These are phyloP conservation scores for Hyaloscypha finlandica DNA, from an alignment of 495 filamentous ascomycete genomes.

Conservation along the genomic window DNA sequence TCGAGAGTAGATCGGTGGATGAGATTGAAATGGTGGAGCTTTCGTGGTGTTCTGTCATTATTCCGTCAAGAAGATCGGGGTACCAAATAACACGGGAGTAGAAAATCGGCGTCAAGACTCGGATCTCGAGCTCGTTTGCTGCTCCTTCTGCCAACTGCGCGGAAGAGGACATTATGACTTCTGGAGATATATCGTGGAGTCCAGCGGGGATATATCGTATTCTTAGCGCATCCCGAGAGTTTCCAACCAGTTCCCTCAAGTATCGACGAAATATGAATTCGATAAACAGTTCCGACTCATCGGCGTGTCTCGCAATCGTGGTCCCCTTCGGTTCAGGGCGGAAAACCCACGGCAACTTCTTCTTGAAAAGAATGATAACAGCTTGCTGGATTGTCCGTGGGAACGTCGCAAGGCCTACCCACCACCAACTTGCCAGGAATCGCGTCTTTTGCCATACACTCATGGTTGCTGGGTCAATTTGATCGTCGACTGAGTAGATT, in stretches of 20 bases:
- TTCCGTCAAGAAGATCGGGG: constrained; percentile 49
- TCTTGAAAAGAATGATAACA: constrained; percentile 49
- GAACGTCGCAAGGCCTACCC: constrained; percentile 63
- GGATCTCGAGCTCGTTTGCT: constrained; percentile 45
- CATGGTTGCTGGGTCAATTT: constrained; percentile 51
- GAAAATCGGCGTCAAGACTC: constrained; percentile 58
- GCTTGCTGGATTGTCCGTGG: constrained; percentile 63
- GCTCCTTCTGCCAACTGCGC: constrained; percentile 14
- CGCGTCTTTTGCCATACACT: constrained; percentile 39
- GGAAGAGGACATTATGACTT: constrained; percentile 40
- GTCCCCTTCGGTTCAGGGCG: constrained; percentile 55
- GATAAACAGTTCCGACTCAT: constrained; percentile 44
- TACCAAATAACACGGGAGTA: constrained; percentile 60
- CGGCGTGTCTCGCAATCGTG: constrained; percentile 52
- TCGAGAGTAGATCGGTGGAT: constrained; percentile 43
- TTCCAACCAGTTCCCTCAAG: constrained; percentile 47
- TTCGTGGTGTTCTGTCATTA: constrained; percentile 51
- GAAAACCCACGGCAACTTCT: constrained; percentile 58
- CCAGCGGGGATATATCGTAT: constrained; percentile 54
- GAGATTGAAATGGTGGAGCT: constrained; percentile 55
- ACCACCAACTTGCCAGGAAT: constrained; percentile 60
- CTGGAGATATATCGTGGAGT: constrained; percentile 35
- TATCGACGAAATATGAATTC: constrained; percentile 55
- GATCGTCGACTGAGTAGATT: constrained; percentile 47
- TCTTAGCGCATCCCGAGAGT: constrained; percentile 39